Evolutionary conservation across 2,329 filamentous ascomycete genomes (phyloP).

Genomic region (Sarocladium brachiariae): DNA sequence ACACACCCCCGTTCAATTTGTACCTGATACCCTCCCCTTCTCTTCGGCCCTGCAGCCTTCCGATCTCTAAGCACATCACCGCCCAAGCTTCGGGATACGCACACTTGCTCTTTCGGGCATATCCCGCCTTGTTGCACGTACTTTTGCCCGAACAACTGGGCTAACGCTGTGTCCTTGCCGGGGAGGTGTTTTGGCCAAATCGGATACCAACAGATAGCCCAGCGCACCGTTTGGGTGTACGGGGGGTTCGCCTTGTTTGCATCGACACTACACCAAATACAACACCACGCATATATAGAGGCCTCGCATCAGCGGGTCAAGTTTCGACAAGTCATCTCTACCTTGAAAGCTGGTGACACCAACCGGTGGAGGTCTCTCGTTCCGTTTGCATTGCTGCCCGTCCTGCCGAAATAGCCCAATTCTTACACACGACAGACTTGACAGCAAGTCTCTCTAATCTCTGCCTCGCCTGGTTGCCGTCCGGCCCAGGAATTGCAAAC

Average conservation of each 20-base stretch:
- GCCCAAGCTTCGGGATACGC: background rate
- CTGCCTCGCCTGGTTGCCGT: background rate
- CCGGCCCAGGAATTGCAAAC: background rate
- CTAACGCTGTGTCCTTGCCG: background rate
- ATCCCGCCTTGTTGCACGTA: background rate
- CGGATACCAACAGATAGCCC: background rate
- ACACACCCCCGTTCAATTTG: background rate
- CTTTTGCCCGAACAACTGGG: background rate
- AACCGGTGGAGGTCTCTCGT: background rate
- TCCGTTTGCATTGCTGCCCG: slow-evolving; percentile 5
- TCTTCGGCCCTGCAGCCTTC: background rate
- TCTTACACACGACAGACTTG: background rate
- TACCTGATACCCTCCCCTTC: slow-evolving; percentile 3
- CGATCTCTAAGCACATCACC: slow-evolving; percentile 2
- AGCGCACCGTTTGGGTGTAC: background rate
- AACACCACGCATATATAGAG: background rate
- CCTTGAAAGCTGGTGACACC: background rate
- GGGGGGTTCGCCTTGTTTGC: background rate
- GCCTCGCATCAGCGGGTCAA: background rate
- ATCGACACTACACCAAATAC: background rate
- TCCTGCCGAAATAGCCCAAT: slow-evolving; percentile 7
- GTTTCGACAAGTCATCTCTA: background rate
- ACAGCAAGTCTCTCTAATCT: background rate
- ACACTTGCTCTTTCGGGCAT: background rate
- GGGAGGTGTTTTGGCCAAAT: background rate